Evolutionary conservation across 202 grass and related monocot genomes (phyloP).

Genomic region (Musa balbisiana): DNA sequence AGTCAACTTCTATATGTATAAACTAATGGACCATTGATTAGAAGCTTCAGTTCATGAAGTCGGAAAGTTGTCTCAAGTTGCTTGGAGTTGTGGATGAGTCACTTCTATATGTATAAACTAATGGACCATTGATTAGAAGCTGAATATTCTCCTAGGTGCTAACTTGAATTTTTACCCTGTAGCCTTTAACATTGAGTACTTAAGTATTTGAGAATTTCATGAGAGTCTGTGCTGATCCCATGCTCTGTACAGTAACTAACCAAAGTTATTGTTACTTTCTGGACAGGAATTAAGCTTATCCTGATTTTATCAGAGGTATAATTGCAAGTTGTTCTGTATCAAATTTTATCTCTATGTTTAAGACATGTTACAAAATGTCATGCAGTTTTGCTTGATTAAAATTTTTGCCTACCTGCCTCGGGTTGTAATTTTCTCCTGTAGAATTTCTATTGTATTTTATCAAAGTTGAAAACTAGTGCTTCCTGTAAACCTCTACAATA

Average conservation of each 20-base stretch:
- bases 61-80: too few relatives aligned
- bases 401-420: not conserved
- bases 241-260: not conserved
- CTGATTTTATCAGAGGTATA: not conserved
- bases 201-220: not conserved
- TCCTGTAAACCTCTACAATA: not conserved
- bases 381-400: not conserved
- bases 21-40: too few relatives aligned
- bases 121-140: not conserved
- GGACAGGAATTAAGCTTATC: not conserved
- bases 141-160: not conserved
- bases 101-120: not conserved
- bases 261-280: not conserved
- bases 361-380: not conserved
- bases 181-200: not conserved
- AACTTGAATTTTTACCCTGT: not conserved
- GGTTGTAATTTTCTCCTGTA: too few relatives aligned
- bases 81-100: too few relatives aligned
- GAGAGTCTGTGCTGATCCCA: not conserved
- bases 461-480: not conserved
- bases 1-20: too few relatives aligned
- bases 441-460: too few relatives aligned
- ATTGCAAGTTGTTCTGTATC: not conserved
- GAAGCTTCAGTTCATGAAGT: not conserved
- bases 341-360: not conserved